These are phyloP conservation scores for Jaapia argillacea DNA, from an alignment of 768 basidiomycete genomes.

Conservation along the genomic window DNA sequence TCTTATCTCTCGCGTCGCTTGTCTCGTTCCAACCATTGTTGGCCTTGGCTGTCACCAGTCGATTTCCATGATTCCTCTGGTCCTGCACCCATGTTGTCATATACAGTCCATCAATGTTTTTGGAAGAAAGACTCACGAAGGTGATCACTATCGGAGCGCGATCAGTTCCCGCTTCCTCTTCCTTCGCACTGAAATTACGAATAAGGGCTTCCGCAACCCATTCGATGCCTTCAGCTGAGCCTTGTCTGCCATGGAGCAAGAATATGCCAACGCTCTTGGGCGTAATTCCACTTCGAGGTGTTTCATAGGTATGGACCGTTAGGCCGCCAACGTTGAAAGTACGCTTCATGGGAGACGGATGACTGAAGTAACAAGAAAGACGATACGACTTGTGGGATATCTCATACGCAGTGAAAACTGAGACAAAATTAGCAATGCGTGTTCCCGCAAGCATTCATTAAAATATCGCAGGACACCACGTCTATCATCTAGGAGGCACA, in stretches of 20 bases:
- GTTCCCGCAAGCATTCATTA: too few species aligned
- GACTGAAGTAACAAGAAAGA: too few species aligned
- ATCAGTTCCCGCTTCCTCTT: too few species aligned
- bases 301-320: slow-evolving; percentile 16
- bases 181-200: too few species aligned
- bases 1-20: slow-evolving; percentile 20
- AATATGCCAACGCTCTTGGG: slow-evolving; percentile 17
- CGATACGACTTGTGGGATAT: too few species aligned
- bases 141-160: slow-evolving; percentile 38
- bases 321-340: slow-evolving; percentile 19
- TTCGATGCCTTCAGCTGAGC: slow-evolving; percentile 21
- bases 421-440: too few species aligned
- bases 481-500: background rate
- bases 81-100: slow-evolving; percentile 23
- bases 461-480: background rate
- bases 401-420: too few species aligned
- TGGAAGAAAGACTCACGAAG: slow-evolving; percentile 26
- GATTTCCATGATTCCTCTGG: slow-evolving; percentile 41
- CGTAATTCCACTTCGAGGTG: slow-evolving; percentile 10
- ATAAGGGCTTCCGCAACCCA: slow-evolving; percentile 24
- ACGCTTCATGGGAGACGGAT: too few species aligned
- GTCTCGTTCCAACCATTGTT: slow-evolving; percentile 30
- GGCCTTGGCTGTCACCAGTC: slow-evolving; percentile 24
- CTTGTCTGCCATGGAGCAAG: slow-evolving; percentile 37
- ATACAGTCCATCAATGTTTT: background rate